Base-by-base conservation (phyloP, 2,329 filamentous ascomycete genomes). In the Beauveria asiatica region DNA sequence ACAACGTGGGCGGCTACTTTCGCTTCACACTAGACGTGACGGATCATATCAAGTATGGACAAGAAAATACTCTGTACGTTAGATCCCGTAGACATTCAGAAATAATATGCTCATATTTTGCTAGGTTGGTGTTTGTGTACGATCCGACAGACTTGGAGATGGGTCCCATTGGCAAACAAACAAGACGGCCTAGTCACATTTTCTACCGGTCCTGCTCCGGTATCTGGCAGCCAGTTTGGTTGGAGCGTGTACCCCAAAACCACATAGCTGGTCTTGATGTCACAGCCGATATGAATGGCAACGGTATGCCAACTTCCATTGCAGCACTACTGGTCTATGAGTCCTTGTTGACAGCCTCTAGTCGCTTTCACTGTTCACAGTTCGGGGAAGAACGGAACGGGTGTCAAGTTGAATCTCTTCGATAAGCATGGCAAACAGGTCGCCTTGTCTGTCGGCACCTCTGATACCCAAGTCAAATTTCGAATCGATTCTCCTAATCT, bases 141-240 rank as follows among this genome's bases (percentile, higher is more conserved):
- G 87, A 90, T 62, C 87, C 87, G 0, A 89, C 87, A 0, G 86
- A 89, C 65, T 67, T 70, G 33, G 75, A 76, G 2, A 78, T 85
- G 13, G 85, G 87, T 46, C 86, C 86, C 0, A 78, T 87, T 48
- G 87, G 87, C 63, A 88, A 89, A 68, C 86, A 88, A 69, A 81
- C 79, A 0, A 67, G 80, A 1, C 73, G 71, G 0, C 83, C 81
- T 0, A 79, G 76, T 11, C 82, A 85, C 65, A 90, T 90, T 62
- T 90, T 87, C 70, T 90, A 90, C 69, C 84, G 83, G 0, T 83
- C 87, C 0, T 90, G 86, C 68, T 86, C 84, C 39, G 87, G 87
- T 5, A 89, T 90, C 64, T 90, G 87, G 87, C 87, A 89, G 68
- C 80, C 79, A 19, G 87, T 90, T 0, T 90, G 87, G 87, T 73